Evolutionary conservation across 305 asterid genomes (phyloP).

Genomic region (Solanum chacoense): DNA sequence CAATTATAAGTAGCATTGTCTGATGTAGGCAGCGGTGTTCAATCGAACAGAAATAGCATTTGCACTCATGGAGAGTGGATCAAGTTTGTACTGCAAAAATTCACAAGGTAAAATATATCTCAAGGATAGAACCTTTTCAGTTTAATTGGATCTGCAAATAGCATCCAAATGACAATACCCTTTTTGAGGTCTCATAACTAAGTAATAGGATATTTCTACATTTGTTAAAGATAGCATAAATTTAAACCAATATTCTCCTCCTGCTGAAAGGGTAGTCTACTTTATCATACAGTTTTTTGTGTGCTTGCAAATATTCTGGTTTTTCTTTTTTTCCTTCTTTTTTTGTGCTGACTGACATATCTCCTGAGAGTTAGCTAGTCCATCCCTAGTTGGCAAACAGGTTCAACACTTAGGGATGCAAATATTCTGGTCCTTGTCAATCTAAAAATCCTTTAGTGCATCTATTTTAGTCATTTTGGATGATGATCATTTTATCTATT

Average conservation of each 20-base stretch:
- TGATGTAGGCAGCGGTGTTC: slow-evolving; percentile 78
- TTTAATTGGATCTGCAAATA: background rate
- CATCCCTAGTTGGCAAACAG: background rate
- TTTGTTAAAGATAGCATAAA: background rate
- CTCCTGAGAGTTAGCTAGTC: background rate
- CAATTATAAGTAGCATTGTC: background rate
- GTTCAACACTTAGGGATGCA: background rate
- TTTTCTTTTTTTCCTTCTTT: background rate
- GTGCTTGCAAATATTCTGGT: background rate
- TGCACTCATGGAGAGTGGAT: slow-evolving; percentile 83
- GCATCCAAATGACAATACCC: background rate
- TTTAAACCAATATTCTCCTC: background rate
- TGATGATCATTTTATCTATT: slow-evolving; percentile 1
- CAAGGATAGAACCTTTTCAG: background rate
- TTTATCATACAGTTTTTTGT: background rate
- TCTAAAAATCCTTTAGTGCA: background rate
- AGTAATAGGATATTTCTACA: background rate
- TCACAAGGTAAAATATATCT: slow-evolving; percentile 57
- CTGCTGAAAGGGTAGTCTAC: background rate
- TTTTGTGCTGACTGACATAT: background rate
- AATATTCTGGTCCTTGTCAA: background rate
- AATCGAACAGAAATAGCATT: slow-evolving; percentile 82
- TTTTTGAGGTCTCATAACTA: background rate
- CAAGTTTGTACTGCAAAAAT: slow-evolving; percentile 56
- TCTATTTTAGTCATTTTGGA: background rate